Evolutionary conservation across 805 yeast species (phyloP).

Genomic region (Candida alai): DNA sequence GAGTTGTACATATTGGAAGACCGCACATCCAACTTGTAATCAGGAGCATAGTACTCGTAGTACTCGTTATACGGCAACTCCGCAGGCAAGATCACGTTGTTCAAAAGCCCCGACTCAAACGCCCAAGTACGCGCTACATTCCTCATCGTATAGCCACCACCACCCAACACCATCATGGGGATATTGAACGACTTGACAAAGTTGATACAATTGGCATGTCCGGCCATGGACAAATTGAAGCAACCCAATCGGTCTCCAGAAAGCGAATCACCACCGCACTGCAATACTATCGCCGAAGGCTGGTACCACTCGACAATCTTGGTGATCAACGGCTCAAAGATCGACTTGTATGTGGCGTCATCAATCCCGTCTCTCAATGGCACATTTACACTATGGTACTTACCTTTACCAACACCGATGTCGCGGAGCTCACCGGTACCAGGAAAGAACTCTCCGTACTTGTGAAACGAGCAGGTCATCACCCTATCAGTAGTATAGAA

Average conservation of each 20-base stretch:
- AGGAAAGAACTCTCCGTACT: slow-evolving; percentile 95
- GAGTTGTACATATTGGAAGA: slow-evolving; percentile 97
- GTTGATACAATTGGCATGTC: slow-evolving; percentile 94
- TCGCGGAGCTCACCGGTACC: slow-evolving; percentile 95
- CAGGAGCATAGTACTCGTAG: slow-evolving; percentile 97
- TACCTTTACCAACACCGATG: slow-evolving; percentile 86
- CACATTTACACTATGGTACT: slow-evolving; percentile 82
- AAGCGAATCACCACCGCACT: slow-evolving; percentile 97
- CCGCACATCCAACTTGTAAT: slow-evolving; percentile 88
- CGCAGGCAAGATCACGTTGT: slow-evolving; percentile 72
- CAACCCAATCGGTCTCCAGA: slow-evolving; percentile 96
- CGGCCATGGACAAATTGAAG: slow-evolving; percentile 87
- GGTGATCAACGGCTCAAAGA: slow-evolving; percentile 84
- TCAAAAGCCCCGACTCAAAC: slow-evolving; percentile 83
- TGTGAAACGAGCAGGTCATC: slow-evolving; percentile 95
- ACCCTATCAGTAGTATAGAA: slow-evolving; percentile 93
- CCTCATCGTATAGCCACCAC: slow-evolving; percentile 98
- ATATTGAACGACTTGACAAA: slow-evolving; percentile 81
- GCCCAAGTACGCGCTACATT: slow-evolving; percentile 96
- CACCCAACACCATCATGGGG: slow-evolving; percentile 93
- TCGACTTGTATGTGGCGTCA: slow-evolving; percentile 78
- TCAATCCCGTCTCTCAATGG: slow-evolving; percentile 96
- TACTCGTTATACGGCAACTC: slow-evolving; percentile 91
- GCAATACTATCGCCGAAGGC: slow-evolving; percentile 95
- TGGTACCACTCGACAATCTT: slow-evolving; percentile 81